Evolutionary conservation across 371 early-diverging fungal species (phyloP).

Genomic region (Mucor mucedo): DNA sequence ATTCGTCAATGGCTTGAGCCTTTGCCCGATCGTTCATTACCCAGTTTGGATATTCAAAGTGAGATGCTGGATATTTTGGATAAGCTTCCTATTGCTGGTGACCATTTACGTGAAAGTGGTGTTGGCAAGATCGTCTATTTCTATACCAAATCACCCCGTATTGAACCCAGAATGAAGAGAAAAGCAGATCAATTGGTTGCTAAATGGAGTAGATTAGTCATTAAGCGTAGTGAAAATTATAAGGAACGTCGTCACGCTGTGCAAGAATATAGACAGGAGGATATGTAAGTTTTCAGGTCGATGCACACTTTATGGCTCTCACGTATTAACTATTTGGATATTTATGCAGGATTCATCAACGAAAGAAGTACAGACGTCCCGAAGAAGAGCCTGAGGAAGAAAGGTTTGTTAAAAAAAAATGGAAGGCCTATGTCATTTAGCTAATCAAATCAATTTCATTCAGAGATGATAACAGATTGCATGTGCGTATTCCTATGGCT

Average conservation of each 20-base stretch:
- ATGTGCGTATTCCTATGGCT: constrained; percentile 51
- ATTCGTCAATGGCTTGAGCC: constrained; percentile 97
- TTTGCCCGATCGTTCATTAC: constrained; percentile 92
- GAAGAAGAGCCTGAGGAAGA: constrained; percentile 38
- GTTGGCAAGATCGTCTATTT: constrained; percentile 95
- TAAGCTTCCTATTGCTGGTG: constrained; percentile 81
- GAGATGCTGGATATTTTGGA: constrained; percentile 80
- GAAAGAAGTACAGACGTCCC: constrained; percentile 36
- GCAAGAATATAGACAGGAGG: constrained; percentile 46
- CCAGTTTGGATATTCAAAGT: constrained; percentile 90
- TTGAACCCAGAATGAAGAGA: constrained; percentile 74
- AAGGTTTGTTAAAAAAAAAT: constrained; percentile 10
- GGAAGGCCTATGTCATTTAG: not conserved
- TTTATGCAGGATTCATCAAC: constrained; percentile 28
- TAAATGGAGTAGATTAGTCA: constrained; percentile 89
- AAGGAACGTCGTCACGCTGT: constrained; percentile 61
- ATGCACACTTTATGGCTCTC: too few species aligned
- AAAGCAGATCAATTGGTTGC: constrained; percentile 82
- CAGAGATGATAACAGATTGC: constrained; percentile 26
- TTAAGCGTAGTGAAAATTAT: constrained; percentile 81
- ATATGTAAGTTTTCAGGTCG: constrained; percentile 31
- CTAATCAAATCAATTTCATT: not conserved
- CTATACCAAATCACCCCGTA: constrained; percentile 90
- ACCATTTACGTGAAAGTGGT: constrained; percentile 87
- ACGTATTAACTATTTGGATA: too few species aligned